phyloP scores from a whole-genome alignment of 495 filamentous ascomycete species.

The Penicillium alfredii region DNA sequence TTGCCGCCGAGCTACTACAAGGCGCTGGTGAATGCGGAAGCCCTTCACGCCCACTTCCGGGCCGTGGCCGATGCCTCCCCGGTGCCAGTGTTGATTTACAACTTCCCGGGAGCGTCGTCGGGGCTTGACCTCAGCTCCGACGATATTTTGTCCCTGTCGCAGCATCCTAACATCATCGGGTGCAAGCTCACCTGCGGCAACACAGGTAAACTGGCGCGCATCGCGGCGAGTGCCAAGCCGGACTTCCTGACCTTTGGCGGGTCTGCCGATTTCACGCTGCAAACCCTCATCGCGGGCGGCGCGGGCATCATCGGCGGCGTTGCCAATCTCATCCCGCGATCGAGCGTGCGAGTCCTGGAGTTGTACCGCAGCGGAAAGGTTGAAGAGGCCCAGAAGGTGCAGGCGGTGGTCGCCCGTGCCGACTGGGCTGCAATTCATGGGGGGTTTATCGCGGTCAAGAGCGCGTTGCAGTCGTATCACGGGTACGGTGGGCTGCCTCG shows the following conservation, averaged over 20 bases:
- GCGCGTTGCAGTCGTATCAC: constrained; percentile 62
- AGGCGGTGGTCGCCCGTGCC: constrained; percentile 71
- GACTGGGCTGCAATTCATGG: constrained; percentile 87
- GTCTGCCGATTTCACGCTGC: constrained; percentile 85
- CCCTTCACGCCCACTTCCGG: constrained; percentile 66
- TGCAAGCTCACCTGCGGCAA: constrained; percentile 93
- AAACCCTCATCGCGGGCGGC: constrained; percentile 77
- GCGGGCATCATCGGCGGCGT: constrained; percentile 80
- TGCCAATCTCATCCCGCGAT: constrained; percentile 75
- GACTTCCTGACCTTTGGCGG: constrained; percentile 78
- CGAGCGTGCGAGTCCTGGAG: constrained; percentile 65
- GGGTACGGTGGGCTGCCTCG: constrained; percentile 76
- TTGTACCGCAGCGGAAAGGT: constrained; percentile 66
- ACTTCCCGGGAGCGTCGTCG: constrained; percentile 76
- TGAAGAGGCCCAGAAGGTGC: constrained; percentile 66
- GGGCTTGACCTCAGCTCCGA: constrained; percentile 83
- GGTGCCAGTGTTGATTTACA: constrained; percentile 88
- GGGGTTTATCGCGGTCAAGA: constrained; percentile 83
- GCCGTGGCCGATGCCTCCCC: constrained; percentile 75
- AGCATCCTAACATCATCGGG: constrained; percentile 82
- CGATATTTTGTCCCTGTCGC: constrained; percentile 63
- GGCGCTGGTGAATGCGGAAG: constrained; percentile 49
- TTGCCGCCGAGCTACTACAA: constrained; percentile 86
- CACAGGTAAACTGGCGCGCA: constrained; percentile 81
- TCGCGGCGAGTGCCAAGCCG: constrained; percentile 58